phyloP scores from a whole-genome alignment of 2,329 filamentous ascomycete species.

The Aspergillus awamori region DNA sequence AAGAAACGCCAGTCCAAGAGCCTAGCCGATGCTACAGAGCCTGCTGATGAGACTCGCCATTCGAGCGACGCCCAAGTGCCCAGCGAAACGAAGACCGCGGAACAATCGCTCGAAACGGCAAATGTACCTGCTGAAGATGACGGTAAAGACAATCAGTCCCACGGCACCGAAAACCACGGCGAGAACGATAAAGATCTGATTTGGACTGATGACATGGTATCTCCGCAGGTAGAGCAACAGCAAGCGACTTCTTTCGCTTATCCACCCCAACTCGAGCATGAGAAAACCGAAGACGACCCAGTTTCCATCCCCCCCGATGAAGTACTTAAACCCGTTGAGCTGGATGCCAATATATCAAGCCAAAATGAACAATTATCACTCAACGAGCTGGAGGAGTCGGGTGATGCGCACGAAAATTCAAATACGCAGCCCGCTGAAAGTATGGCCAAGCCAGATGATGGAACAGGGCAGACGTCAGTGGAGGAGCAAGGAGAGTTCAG shows the following conservation, averaged over 20 bases:
- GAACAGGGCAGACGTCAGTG: neutral
- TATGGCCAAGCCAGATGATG: neutral
- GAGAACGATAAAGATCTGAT: conserved; percentile 41
- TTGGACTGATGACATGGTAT: conserved; percentile 50
- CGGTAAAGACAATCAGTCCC: conserved; percentile 51
- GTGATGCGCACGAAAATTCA: neutral
- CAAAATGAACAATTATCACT: conserved; percentile 6
- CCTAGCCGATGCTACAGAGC: conserved; percentile 20
- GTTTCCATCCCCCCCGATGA: conserved; percentile 24
- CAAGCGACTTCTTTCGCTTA: conserved; percentile 37
- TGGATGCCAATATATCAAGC: conserved; percentile 5
- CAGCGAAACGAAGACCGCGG: conserved; percentile 23
- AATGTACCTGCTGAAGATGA: conserved; percentile 43
- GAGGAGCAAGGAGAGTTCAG: neutral
- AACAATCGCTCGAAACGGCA: conserved; percentile 31
- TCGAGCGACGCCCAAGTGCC: conserved; percentile 21
- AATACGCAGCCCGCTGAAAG: neutral
- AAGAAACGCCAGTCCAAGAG: conserved; percentile 41
- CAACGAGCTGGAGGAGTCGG: conserved; percentile 11
- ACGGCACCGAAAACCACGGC: conserved; percentile 42
- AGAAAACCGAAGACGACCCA: conserved; percentile 23
- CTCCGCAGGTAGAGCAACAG: conserved; percentile 48
- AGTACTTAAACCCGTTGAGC: conserved; percentile 7
- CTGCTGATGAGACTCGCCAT: conserved; percentile 19
- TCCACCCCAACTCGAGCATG: conserved; percentile 36